phyloP scores from a whole-genome alignment of 495 filamentous ascomycete genomes.

The Penicillium mononematosum region DNA sequence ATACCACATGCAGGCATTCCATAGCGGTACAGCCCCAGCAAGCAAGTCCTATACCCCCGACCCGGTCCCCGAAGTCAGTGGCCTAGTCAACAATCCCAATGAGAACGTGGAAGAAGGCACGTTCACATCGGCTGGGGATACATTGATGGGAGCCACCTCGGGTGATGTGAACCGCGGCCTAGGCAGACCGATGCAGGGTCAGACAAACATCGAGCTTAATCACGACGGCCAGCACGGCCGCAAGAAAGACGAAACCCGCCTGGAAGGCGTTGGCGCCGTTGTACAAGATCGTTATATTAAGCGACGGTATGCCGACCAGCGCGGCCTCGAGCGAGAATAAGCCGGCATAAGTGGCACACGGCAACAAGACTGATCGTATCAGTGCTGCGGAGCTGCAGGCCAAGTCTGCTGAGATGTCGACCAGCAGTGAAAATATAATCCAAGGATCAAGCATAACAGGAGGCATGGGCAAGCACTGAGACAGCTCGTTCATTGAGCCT shows the following conservation, averaged over 20 bases:
- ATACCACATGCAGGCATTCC: conserved; percentile 59
- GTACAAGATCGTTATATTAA: conserved; percentile 28
- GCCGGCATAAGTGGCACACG: conserved; percentile 18
- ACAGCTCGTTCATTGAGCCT: too few species aligned
- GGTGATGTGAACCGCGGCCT: conserved; percentile 58
- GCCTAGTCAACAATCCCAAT: conserved; percentile 41
- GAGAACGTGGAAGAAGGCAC: conserved; percentile 35
- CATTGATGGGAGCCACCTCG: conserved; percentile 63
- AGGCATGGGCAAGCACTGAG: too few species aligned
- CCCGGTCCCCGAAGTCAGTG: conserved; percentile 15
- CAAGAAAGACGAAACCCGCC: conserved; percentile 53
- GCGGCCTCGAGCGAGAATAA: conserved; percentile 34
- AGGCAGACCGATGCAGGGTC: conserved; percentile 61
- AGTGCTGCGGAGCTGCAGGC: conserved; percentile 22
- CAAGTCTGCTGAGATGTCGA: too few species aligned
- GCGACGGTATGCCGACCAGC: conserved; percentile 29
- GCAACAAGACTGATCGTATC: conserved; percentile 31
- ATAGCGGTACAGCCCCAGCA: conserved; percentile 64
- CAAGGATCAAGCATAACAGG: too few species aligned
- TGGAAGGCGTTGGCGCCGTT: conserved; percentile 54
- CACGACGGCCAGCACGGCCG: conserved; percentile 53
- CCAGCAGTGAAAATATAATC: too few species aligned
- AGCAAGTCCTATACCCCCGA: conserved; percentile 61
- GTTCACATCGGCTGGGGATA: conserved; percentile 49
- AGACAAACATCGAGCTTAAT: conserved; percentile 56